phyloP scores from a whole-genome alignment of 148 eudicot genomes.

The Nepenthes gracilis region DNA sequence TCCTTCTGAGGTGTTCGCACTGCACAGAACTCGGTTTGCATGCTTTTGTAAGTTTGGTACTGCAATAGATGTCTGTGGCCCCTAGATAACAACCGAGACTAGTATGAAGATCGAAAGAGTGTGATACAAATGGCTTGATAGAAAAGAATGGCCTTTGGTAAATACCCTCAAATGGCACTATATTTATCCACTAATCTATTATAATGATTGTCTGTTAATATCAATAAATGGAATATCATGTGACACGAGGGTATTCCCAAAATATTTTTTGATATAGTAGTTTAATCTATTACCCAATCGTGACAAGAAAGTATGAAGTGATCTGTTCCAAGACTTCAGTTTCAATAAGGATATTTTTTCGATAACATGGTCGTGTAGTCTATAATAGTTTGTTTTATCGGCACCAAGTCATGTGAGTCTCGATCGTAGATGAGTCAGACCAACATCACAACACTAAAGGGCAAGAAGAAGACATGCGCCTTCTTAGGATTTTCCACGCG shows the following conservation, averaged over 20 bases:
- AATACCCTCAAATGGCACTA: too few relatives aligned
- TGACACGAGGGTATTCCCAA: too few relatives aligned
- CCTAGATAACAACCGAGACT: slow-evolving; percentile 11
- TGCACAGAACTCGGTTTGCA: slow-evolving; percentile 68
- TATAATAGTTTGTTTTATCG: slow-evolving; percentile 29
- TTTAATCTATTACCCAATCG: slow-evolving; percentile 48
- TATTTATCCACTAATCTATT: too few relatives aligned
- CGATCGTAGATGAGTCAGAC: slow-evolving; percentile 45
- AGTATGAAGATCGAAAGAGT: background rate
- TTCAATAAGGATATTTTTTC: slow-evolving; percentile 52
- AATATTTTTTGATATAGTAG: background rate
- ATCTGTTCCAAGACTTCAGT: slow-evolving; percentile 57
- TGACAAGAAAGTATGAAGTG: slow-evolving; percentile 81
- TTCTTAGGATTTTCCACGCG: slow-evolving; percentile 28
- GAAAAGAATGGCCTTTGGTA: too few relatives aligned
- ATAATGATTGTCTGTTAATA: too few relatives aligned
- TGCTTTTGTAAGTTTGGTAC: slow-evolving; percentile 57
- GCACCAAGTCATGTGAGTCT: background rate
- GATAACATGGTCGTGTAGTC: slow-evolving; percentile 46
- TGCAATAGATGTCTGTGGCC: slow-evolving; percentile 46
- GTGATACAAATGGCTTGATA: too few relatives aligned
- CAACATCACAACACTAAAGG: slow-evolving; percentile 12
- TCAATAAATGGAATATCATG: too few relatives aligned
- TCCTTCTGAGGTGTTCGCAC: slow-evolving; percentile 72
- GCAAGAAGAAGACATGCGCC: slow-evolving; percentile 20